Conservation (phyloP, 257 asterid species). For the Salvia rosmarinus region DNA sequence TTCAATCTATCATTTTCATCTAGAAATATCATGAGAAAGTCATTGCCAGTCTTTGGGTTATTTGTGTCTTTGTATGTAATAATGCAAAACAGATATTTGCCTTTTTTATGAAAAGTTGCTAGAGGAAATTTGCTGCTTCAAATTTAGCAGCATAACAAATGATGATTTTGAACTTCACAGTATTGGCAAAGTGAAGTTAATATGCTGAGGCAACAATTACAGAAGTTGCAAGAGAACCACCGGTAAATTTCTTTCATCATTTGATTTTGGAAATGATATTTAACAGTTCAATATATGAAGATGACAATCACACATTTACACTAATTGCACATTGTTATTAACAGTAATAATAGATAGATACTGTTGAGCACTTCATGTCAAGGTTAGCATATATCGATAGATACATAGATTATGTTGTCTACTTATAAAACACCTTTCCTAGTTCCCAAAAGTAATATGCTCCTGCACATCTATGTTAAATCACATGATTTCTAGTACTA, state of each 20-base stretch:
- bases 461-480: not conserved
- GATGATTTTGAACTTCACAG: constrained; percentile 42
- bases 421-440: not conserved
- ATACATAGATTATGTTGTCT: not conserved
- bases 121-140: constrained; percentile 1
- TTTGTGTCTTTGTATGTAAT: not conserved
- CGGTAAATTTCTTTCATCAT: constrained; percentile 42
- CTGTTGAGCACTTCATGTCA: constrained; percentile 9
- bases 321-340: constrained; percentile 19
- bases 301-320: not conserved
- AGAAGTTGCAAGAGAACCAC: constrained; percentile 65
- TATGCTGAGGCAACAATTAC: constrained; percentile 62
- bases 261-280: not conserved
- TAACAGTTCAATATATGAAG: not conserved
- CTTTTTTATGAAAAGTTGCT: not conserved
- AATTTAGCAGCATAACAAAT: constrained; percentile 21
- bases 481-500: constrained; percentile 1
- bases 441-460: not conserved
- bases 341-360: not conserved
- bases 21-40: not conserved
- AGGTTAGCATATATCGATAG: not conserved
- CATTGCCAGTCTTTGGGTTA: not conserved
- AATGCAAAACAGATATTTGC: constrained; percentile 1
- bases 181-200: constrained; percentile 76
- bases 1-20: not conserved